Evolutionary conservation across 2,329 filamentous ascomycete genomes (phyloP).

Genomic region (Cadophora malorum): DNA sequence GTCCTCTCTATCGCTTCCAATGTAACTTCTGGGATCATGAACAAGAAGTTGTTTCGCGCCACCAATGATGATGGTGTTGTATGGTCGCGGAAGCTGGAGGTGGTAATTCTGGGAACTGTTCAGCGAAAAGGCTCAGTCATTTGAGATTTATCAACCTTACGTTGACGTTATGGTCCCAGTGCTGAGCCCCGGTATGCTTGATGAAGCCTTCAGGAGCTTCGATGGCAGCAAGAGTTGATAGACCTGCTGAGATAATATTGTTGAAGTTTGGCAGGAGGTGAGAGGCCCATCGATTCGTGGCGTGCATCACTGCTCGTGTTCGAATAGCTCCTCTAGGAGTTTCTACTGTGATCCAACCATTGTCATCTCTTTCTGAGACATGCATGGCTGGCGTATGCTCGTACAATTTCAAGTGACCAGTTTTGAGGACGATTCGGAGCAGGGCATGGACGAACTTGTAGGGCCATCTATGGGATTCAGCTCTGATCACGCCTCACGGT

Average conservation of each 20-base stretch:
- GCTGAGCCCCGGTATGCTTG: slow-evolving; percentile 2
- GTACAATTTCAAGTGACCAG: neutral
- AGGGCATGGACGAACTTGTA: slow-evolving; percentile 4
- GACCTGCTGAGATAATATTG: neutral
- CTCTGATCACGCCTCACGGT: neutral
- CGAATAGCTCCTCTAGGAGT: neutral
- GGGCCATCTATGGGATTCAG: neutral
- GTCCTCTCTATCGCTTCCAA: neutral
- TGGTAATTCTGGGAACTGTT: neutral
- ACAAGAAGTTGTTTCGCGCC: neutral
- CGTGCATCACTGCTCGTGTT: neutral
- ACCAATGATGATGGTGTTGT: neutral
- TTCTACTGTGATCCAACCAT: neutral
- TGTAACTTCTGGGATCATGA: neutral
- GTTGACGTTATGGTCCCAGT: neutral
- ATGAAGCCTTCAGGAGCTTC: neutral
- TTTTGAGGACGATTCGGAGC: neutral
- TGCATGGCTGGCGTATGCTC: neutral
- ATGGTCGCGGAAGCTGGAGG: slow-evolving; percentile 7
- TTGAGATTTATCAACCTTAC: neutral
- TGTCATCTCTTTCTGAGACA: neutral
- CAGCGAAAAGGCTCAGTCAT: neutral
- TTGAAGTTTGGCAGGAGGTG: neutral
- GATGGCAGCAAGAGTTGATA: neutral
- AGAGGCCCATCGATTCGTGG: neutral